Base-by-base conservation (phyloP, 345 rosid genomes). In the Tarenaya hassleriana region DNA sequence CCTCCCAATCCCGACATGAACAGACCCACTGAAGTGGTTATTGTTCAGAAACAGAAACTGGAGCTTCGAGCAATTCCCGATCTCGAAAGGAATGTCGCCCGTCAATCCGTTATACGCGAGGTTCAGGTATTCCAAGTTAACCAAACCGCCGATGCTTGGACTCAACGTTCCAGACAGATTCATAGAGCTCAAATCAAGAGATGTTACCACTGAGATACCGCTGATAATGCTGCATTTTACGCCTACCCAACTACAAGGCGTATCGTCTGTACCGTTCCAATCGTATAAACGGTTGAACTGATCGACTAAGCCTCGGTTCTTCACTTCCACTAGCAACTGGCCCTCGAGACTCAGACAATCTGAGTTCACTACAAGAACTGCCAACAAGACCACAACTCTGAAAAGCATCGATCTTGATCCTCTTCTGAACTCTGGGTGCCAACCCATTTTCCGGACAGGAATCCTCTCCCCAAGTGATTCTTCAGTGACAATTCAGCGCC, bases 201-300 rank as follows among this genome's bases (percentile, higher is more conserved):
- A 58, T 74, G 69, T 56, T 45, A 91, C 94, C 10, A 77, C 70
- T 10, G 71, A 74, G 61, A 62, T 66, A 49, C 54, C 58, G 33
- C 61, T 71, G 1, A 61, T 32, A 56, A 74, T 72, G 75, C 88
- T 77, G 78, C 98, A 92, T 44, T 73, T 69, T 55, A 92, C 90
- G 52, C 98, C 94, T 29, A 52, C 61, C 98, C 98, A 92, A 11
- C 51, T 44, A 64, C 98, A 92, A 0, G 98, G 96, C 5, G 76
- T 81, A 67, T 77, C 84, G 34, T 85, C 96, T 32, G 31, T 56
- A 15, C 71, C 44, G 14, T 79, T 81, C 98, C 98, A 92, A 44
- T 70, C 73, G 49, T 55, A 63, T 13, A 92, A 78, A 69, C 58
- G 57, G 47, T 64, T 64, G 37, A 62, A 52, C 1, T 70, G 43